phyloP scores from a whole-genome alignment of 768 basidiomycete genomes.

The Austroboletus eburneus region DNA sequence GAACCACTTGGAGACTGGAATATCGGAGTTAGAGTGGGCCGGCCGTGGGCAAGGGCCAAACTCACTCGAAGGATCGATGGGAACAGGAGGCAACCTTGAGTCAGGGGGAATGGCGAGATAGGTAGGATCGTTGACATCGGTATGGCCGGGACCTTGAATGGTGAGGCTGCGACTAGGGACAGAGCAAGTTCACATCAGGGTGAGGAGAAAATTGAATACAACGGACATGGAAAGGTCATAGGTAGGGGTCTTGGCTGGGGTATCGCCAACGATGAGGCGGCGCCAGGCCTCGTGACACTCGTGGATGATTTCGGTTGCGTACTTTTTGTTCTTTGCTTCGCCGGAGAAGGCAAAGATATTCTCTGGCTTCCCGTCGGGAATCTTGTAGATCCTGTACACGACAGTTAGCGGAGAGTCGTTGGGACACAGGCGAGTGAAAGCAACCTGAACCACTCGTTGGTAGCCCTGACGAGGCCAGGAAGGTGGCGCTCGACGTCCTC shows the following conservation, averaged over 20 bases:
- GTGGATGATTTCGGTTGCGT: slow-evolving; percentile 97
- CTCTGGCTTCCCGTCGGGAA: slow-evolving; percentile 93
- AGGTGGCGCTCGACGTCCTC: slow-evolving; percentile 99
- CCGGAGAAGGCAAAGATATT: slow-evolving; percentile 99
- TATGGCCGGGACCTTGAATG: slow-evolving; percentile 63
- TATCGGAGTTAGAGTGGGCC: slow-evolving; percentile 9
- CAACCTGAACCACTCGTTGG: slow-evolving; percentile 98
- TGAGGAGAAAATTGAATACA: background rate
- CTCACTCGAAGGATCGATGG: slow-evolving; percentile 88
- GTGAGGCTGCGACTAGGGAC: slow-evolving; percentile 72
- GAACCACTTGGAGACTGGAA: slow-evolving; percentile 86
- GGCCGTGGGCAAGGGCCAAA: slow-evolving; percentile 3
- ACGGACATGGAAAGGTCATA: slow-evolving; percentile 86
- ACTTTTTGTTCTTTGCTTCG: slow-evolving; percentile 99
- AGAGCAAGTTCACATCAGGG: background rate
- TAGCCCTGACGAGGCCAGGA: slow-evolving; percentile 93
- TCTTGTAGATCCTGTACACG: slow-evolving; percentile 80
- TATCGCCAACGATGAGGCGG: slow-evolving; percentile 80
- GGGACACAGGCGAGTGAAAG: slow-evolving; percentile 8
- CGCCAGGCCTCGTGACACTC: slow-evolving; percentile 99
- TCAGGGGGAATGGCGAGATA: slow-evolving; percentile 71
- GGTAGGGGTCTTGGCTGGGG: slow-evolving; percentile 60
- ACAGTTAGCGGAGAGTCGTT: background rate
- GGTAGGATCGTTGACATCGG: slow-evolving; percentile 53
- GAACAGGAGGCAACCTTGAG: slow-evolving; percentile 79